Evolutionary conservation across 257 asterid species (phyloP), one percentile per base, ranked within the genome.

Genomic region (Marsdenia floribunda): DNA sequence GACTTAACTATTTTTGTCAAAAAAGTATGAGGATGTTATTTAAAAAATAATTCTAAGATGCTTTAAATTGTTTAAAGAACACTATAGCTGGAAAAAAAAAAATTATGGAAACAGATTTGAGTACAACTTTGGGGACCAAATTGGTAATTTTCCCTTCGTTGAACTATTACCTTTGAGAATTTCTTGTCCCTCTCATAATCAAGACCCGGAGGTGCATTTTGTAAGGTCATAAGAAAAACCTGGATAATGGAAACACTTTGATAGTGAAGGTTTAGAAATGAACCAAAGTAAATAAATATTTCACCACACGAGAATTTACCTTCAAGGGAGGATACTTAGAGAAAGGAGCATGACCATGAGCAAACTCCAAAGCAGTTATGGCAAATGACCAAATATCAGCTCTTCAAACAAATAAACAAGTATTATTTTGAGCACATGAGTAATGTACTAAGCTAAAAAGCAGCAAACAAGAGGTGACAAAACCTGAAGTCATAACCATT

Each of bases 301-400:
- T 63, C 49, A 29, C 44, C 58, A 63, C 71, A 63, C 59, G 57
- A 44, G 55, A 47, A 42, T 67, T 76, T 77, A 95, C 99, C 99
- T 95, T 95, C 94, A 92, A 88, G 40, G 99, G 98, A 81, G 99
- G 99, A 85, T 85, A 92, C 87, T 92, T 95, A 63, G 99, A 95
- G 86, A 95, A 95, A 76, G 99, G 99, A 70, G 99, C 99, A 84
- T 95, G 99, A 64, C 99, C 99, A 52, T 95, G 99, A 13, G 98
- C 99, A 75, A 95, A 97, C 91, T 95, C 99, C 89, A 95, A 84
- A 63, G 97, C 99, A 82, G 99, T 95, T 83, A 95, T 95, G 73
- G 98, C 99, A 82, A 95, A 95, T 76, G 99, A 95, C 99, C 99
- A 95, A 83, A 95, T 89, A 78, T 92, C 99, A 83, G 99, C 99